Evolutionary conservation across 1,284 basidiomycete genomes (phyloP).

Genomic region (Marasmius tenuissimus): DNA sequence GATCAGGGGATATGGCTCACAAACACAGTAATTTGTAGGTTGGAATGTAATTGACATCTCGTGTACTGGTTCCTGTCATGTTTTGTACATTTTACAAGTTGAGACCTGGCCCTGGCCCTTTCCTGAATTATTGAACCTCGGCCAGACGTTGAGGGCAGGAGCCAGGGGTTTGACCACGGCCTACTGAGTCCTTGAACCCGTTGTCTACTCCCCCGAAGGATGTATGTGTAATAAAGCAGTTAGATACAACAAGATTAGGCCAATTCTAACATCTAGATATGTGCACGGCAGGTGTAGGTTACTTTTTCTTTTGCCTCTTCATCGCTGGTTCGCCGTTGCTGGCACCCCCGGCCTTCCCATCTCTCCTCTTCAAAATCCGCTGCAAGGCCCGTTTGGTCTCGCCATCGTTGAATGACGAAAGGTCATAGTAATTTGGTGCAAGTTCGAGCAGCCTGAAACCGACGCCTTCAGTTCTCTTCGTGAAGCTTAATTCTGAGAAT

Average conservation of each 20-base stretch:
- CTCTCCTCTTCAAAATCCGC: conserved; percentile 41
- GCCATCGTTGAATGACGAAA: conserved; percentile 64
- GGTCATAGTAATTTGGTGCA: conserved; percentile 80
- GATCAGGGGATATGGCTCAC: conserved; percentile 82
- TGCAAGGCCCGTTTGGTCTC: conserved; percentile 73
- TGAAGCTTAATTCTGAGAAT: neutral
- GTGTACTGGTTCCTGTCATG: neutral
- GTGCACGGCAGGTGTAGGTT: neutral
- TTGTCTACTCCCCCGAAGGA: neutral
- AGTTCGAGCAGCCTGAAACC: conserved; percentile 76
- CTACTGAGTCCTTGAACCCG: neutral
- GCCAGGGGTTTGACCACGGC: neutral
- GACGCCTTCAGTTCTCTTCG: neutral
- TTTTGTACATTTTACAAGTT: neutral
- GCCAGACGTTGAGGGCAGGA: neutral
- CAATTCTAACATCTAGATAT: neutral
- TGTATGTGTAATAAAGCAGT: neutral
- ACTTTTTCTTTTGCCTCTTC: conserved; percentile 1
- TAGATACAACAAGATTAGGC: neutral
- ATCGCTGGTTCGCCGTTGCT: neutral
- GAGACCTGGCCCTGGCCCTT: too few species aligned
- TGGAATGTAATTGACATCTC: neutral
- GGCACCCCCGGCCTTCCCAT: neutral
- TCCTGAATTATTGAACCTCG: neutral
- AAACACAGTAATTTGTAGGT: conserved; percentile 34